Evolutionary conservation across 768 basidiomycete species (phyloP), one percentile per base, ranked within the genome.

Genomic region (Phylloporus sp.): DNA sequence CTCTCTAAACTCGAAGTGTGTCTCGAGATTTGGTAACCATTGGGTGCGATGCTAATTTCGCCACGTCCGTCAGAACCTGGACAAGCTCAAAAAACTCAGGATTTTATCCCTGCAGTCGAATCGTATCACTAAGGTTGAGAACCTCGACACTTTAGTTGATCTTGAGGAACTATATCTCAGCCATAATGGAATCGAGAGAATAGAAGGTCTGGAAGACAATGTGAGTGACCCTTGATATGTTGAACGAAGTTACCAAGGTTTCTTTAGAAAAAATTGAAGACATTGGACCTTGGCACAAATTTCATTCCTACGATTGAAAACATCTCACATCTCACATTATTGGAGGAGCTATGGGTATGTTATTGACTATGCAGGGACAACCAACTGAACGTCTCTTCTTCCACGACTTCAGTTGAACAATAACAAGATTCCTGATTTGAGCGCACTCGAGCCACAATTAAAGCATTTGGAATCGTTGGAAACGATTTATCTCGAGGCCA

Each of bases 21-120:
- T 53, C 22, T 6, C 10, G 12, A 31, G 1, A 4, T 40, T 8
- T 5, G 26, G 36, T n/a, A 16, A 13, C 2, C 11, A 3, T 23
- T 26, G 20, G 18, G 20, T 13, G 39, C 27, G 26, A 47, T 28
- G 20, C 34, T 46, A 44, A 56, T 16, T 18, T 24, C 20, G 8
- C 28, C 13, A 34, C 31, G 2, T 29, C 44, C 29, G 6, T 44
- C 56, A 95, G 90, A 86, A 88, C 57, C 71, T 98, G 23, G 72
- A 72, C 31, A 76, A 72, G 2, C 75, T 99, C 56, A 82, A 78
- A 56, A 82, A 81, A 43, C 78, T 99, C 24, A 86, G 77, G 63
- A 91, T 97, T 38, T 72, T 99, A 24, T 94, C 93, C 0, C 75
- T 99, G 26, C 92, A 95, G 67, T 95, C 94, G 5, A 99, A 99